Conservation (phyloP, 345 rosid species). For the Salix caprea region DNA sequence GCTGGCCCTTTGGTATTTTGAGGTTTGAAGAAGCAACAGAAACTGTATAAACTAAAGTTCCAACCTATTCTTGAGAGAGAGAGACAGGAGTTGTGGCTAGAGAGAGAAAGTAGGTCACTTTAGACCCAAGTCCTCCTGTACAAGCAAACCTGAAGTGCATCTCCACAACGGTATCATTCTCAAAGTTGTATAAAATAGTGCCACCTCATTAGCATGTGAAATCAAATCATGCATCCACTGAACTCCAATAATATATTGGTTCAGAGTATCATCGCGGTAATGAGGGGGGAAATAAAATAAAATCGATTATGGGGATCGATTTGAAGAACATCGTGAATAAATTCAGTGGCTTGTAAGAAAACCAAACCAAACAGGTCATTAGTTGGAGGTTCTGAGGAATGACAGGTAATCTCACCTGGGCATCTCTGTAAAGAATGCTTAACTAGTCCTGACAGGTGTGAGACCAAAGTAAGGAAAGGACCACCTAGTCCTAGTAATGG, state of each 20-base stretch:
- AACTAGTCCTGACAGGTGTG: slow-evolving; percentile 15
- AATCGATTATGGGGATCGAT: not conserved
- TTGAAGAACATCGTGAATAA: not conserved
- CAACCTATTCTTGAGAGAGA: not conserved
- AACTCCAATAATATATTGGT: not conserved
- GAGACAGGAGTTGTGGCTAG: not conserved
- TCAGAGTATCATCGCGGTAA: not conserved
- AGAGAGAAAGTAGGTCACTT: slow-evolving; percentile 13
- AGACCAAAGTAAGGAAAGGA: not conserved
- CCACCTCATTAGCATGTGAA: not conserved
- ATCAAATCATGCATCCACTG: not conserved
- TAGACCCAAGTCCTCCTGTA: not conserved
- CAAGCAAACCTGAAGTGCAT: not conserved
- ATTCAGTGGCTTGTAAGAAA: not conserved
- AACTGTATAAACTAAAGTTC: not conserved
- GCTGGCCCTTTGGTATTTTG: slow-evolving; percentile 10
- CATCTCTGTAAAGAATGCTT: slow-evolving; percentile 6
- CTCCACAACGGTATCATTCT: not conserved
- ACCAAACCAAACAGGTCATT: not conserved
- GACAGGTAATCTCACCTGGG: slow-evolving; percentile 13
- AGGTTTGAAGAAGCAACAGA: slow-evolving; percentile 32
- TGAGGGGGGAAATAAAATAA: too few relatives aligned
- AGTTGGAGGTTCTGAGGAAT: not conserved
- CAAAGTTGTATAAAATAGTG: not conserved
- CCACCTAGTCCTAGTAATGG: not conserved